Percentiles rank a stretch among this genome's conserved stretches.
phyloP scores from a whole-genome alignment of 352 stramenopile species.

The Globisporangium takayamanum region DNA sequence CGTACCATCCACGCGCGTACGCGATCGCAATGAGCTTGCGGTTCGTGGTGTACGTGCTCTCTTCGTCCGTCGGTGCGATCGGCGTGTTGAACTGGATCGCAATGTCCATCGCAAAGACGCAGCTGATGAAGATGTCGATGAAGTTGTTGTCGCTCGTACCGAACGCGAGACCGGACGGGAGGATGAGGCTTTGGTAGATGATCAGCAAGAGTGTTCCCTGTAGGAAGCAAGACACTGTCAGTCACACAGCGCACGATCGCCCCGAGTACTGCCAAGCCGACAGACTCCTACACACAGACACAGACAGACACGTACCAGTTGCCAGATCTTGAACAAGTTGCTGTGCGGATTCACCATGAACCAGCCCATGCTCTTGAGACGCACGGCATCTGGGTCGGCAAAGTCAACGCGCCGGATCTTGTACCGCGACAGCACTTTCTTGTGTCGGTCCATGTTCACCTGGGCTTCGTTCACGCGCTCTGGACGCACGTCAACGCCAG shows the following conservation, averaged over 20 bases:
- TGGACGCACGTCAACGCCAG: constrained; percentile 7
- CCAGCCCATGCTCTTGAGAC: constrained; percentile 31
- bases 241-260: no score
- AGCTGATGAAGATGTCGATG: constrained; percentile 55
- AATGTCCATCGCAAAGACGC: constrained; percentile 66
- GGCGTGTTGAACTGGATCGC: constrained; percentile 74
- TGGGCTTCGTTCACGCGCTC: constrained; percentile 31
- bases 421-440: constrained; percentile 69
- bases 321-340: constrained; percentile 66
- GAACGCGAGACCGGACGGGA: constrained; percentile 65
- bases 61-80: constrained; percentile 29
- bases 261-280: neutral
- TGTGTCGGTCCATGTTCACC: constrained; percentile 55
- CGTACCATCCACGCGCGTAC: constrained; percentile 62
- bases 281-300: neutral
- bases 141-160: constrained; percentile 35
- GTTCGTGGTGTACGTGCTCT: constrained; percentile 56
- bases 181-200: constrained; percentile 70
- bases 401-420: constrained; percentile 62
- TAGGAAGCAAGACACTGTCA: neutral
- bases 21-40: constrained; percentile 40
- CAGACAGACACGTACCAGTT: constrained; percentile 37
- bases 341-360: constrained; percentile 71
- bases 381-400: constrained; percentile 25
- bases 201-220: constrained; percentile 65